A percentile compares a stretch with the other conserved stretches of the same genome.
phyloP scores from a whole-genome alignment of 2,329 filamentous ascomycete genomes.

The Metarhizium anisopliae region DNA sequence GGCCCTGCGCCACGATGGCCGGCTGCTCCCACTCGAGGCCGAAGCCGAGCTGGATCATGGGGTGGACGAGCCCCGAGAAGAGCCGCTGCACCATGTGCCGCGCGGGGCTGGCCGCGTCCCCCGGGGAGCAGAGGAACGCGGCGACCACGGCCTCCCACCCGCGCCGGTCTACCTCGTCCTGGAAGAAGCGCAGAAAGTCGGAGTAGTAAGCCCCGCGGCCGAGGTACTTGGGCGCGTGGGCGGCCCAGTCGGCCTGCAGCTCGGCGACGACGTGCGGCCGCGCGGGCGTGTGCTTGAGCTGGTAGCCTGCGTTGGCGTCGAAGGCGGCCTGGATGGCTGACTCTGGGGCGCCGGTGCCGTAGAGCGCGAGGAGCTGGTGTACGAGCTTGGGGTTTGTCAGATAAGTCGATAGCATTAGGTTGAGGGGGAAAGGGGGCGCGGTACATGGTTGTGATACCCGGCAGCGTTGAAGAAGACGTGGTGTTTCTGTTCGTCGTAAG shows the following conservation, averaged over 20 bases:
- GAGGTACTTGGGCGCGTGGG: slow-evolving; percentile 46
- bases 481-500: slow-evolving; percentile 30
- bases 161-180: slow-evolving; percentile 57
- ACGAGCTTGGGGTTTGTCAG: slow-evolving; percentile 37
- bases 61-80: slow-evolving; percentile 64
- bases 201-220: slow-evolving; percentile 56
- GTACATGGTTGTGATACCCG: slow-evolving; percentile 75
- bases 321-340: slow-evolving; percentile 55
- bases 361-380: slow-evolving; percentile 70
- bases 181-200: slow-evolving; percentile 70
- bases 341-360: slow-evolving; percentile 60
- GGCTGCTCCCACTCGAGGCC: slow-evolving; percentile 77
- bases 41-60: slow-evolving; percentile 78
- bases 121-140: slow-evolving; percentile 55
- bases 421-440: neutral
- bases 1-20: slow-evolving; percentile 68
- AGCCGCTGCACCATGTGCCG: slow-evolving; percentile 62
- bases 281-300: slow-evolving; percentile 41
- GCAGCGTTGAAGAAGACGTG: slow-evolving; percentile 72
- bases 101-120: slow-evolving; percentile 40
- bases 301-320: slow-evolving; percentile 56
- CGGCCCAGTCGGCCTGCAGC: slow-evolving; percentile 43
- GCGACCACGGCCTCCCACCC: slow-evolving; percentile 51
- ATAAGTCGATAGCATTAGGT: neutral
- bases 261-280: slow-evolving; percentile 43